These are phyloP conservation scores for Cicer bijugum DNA, from an alignment of 306 rosid species.

Conservation along the genomic window DNA sequence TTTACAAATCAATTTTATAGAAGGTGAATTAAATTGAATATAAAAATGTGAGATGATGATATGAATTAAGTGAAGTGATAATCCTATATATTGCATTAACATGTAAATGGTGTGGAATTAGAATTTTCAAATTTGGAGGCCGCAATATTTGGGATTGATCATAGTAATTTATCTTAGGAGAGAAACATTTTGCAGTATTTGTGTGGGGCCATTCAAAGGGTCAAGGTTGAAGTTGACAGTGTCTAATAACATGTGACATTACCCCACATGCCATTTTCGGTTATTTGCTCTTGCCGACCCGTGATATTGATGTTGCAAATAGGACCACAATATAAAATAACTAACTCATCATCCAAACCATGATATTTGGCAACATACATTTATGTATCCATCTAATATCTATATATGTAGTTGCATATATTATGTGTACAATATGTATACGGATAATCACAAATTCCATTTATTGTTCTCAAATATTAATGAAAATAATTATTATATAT, in stretches of 20 bases:
- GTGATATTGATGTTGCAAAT: constrained; percentile 55
- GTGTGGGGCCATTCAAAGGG: constrained; percentile 46
- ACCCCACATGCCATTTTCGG: constrained; percentile 55
- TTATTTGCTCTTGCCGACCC: constrained; percentile 53
- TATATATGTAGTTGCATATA: neutral
- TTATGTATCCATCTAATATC: constrained; percentile 2
- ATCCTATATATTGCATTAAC: neutral
- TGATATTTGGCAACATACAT: constrained; percentile 37
- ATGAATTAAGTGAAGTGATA: no score
- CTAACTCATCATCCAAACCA: constrained; percentile 47
- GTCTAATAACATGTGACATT: constrained; percentile 52
- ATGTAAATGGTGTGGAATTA: neutral
- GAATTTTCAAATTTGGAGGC: constrained; percentile 46
- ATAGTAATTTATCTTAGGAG: constrained; percentile 42
- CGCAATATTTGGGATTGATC: constrained; percentile 39
- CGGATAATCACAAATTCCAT: neutral
- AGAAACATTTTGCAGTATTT: constrained; percentile 32
- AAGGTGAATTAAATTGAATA: no score
- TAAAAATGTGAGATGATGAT: no score
- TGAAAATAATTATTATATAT: no score
- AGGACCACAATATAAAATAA: constrained; percentile 53
- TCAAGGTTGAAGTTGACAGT: constrained; percentile 47
- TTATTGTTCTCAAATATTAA: neutral
- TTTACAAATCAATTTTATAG: no score
- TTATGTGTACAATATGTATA: constrained; percentile 26